Conservation (phyloP, 1,284 basidiomycete species). For the Somion occarium region DNA sequence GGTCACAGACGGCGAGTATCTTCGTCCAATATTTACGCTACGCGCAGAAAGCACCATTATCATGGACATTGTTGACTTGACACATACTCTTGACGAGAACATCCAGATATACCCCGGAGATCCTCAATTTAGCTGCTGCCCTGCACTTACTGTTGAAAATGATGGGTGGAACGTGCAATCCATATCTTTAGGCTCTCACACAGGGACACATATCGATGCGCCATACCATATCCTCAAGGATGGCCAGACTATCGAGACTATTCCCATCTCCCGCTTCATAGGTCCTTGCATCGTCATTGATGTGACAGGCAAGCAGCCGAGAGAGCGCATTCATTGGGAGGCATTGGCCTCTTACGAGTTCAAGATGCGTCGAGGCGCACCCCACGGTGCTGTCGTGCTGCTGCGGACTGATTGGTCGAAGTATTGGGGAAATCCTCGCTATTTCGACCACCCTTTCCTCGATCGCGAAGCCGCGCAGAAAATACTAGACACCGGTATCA, state of each 20-base stretch:
- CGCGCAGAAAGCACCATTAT: no score
- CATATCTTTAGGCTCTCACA: slow-evolving; percentile 32
- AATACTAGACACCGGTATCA: slow-evolving; percentile 42
- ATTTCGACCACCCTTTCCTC: slow-evolving; percentile 57
- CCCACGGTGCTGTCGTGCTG: slow-evolving; percentile 34
- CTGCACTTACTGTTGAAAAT: slow-evolving; percentile 9
- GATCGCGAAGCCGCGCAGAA: slow-evolving; percentile 39
- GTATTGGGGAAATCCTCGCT: slow-evolving; percentile 40
- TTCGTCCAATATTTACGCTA: no score
- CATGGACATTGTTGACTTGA: slow-evolving; percentile 37
- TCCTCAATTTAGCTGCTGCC: slow-evolving; percentile 31
- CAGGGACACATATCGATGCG: slow-evolving; percentile 65
- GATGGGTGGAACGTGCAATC: slow-evolving; percentile 2
- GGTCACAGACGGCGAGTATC: no score
- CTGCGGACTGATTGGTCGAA: slow-evolving; percentile 56
- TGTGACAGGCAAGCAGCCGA: slow-evolving; percentile 16
- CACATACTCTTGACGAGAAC: slow-evolving; percentile 38
- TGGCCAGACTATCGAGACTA: slow-evolving; percentile 47
- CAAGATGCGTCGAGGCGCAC: slow-evolving; percentile 24
- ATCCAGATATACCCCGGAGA: slow-evolving; percentile 50
- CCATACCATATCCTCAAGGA: slow-evolving; percentile 57
- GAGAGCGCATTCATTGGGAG: slow-evolving; percentile 4
- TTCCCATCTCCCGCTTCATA: slow-evolving; percentile 39
- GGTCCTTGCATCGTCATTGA: not conserved
- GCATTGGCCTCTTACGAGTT: slow-evolving; percentile 2